Evolutionary conservation across 345 rosid genomes (phyloP).

Genomic region (Eucalyptus cloeziana): DNA sequence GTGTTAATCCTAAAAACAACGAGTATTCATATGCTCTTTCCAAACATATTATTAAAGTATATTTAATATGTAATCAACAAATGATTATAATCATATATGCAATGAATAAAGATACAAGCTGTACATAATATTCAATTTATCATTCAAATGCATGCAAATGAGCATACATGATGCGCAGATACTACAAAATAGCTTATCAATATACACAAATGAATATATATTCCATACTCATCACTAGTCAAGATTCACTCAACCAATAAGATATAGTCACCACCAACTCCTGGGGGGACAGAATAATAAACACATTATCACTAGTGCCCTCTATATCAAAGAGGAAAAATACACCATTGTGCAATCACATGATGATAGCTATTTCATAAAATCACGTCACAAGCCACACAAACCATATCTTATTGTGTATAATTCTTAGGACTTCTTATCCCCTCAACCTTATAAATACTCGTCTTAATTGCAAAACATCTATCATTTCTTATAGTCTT

Average conservation of each 20-base stretch:
- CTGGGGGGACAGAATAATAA: not conserved
- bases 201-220: not conserved
- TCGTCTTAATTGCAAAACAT: accelerated
- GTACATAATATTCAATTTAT: not conserved
- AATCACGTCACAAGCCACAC: not conserved
- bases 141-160: not conserved
- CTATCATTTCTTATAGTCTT: not conserved
- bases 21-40: not conserved
- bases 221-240: not conserved
- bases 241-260: not conserved
- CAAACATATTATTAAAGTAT: not conserved
- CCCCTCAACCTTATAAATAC: not conserved
- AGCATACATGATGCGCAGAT: not conserved
- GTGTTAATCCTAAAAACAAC: not conserved
- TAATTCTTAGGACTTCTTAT: not conserved
- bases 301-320: not conserved
- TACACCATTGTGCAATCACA: not conserved
- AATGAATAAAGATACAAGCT: not conserved
- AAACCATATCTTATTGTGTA: not conserved
- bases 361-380: not conserved
- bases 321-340: not conserved
- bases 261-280: not conserved
- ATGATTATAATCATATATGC: not conserved
- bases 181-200: not conserved
- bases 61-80: not conserved